Evolutionary conservation across 2,329 filamentous ascomycete genomes (phyloP).

Genomic region (Fusarium marasasianum): DNA sequence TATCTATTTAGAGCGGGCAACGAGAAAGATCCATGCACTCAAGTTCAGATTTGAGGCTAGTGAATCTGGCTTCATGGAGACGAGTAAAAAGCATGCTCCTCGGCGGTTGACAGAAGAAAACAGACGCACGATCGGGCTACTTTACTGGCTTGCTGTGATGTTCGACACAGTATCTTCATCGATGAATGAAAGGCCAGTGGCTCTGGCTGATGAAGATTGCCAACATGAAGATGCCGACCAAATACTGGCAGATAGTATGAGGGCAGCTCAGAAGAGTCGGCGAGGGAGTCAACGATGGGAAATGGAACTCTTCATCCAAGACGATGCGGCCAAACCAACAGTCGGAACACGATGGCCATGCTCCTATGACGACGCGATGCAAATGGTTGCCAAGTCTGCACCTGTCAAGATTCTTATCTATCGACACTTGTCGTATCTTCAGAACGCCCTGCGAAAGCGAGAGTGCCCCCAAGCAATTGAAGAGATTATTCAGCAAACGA

Average conservation of each 20-base stretch:
- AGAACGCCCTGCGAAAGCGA: neutral
- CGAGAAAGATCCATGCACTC: neutral
- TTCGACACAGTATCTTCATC: neutral
- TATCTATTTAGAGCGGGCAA: neutral
- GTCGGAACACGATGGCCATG: neutral
- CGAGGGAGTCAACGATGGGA: neutral
- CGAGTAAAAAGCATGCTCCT: neutral
- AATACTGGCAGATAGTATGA: neutral
- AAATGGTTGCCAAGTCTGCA: neutral
- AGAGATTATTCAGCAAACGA: neutral
- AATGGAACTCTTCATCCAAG: neutral
- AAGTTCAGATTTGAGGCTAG: neutral
- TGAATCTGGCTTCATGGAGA: neutral
- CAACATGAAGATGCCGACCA: neutral
- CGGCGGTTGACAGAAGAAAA: neutral
- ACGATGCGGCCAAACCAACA: neutral
- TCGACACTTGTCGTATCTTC: neutral
- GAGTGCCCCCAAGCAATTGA: neutral
- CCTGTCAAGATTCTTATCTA: neutral
- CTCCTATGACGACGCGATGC: neutral
- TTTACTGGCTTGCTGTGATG: neutral
- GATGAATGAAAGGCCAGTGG: neutral
- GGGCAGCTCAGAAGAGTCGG: rapidly evolving
- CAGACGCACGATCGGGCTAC: rapidly evolving
- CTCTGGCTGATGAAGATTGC: neutral